These are phyloP conservation scores for Penicillium odoratum DNA, from an alignment of 495 filamentous ascomycete genomes.

Conservation along the genomic window DNA sequence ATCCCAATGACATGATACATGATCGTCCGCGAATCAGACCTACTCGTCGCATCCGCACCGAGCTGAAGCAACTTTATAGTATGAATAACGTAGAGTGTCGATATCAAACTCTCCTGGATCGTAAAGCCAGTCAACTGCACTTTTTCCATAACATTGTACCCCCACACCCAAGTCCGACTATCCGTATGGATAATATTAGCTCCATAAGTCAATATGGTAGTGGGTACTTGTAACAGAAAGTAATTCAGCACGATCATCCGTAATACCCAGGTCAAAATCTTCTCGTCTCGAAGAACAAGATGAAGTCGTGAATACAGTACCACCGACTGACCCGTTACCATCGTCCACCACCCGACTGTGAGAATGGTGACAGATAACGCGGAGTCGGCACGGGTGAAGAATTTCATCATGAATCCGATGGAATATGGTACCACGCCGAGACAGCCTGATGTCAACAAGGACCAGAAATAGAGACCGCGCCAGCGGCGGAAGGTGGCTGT, in stretches of 20 bases:
- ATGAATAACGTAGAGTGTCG: slow-evolving; percentile 57
- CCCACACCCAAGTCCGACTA: slow-evolving; percentile 33
- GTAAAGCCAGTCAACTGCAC: slow-evolving; percentile 57
- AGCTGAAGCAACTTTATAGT: slow-evolving; percentile 52
- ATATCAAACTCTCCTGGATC: slow-evolving; percentile 58
- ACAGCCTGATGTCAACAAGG: slow-evolving; percentile 44
- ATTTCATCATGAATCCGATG: slow-evolving; percentile 53
- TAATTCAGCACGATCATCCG: slow-evolving; percentile 46
- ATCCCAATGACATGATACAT: slow-evolving; percentile 57
- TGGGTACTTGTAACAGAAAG: slow-evolving; percentile 49
- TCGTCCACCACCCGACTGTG: slow-evolving; percentile 53
- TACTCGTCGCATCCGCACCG: slow-evolving; percentile 32
- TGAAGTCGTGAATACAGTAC: slow-evolving; percentile 54
- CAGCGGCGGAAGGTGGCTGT: slow-evolving; percentile 53
- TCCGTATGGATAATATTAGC: slow-evolving; percentile 38
- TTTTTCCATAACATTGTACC: slow-evolving; percentile 57
- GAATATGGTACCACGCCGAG: slow-evolving; percentile 51
- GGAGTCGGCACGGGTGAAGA: slow-evolving; percentile 39
- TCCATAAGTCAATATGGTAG: slow-evolving; percentile 51
- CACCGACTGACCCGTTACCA: slow-evolving; percentile 54
- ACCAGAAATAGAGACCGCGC: slow-evolving; percentile 57
- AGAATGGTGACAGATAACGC: slow-evolving; percentile 45
- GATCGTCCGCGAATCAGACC: slow-evolving; percentile 42
- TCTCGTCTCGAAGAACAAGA: slow-evolving; percentile 48
- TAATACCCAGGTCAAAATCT: slow-evolving; percentile 40